These are phyloP conservation scores for Actinidia chinensis DNA, from an alignment of 179 eudicot genomes.

Conservation along the genomic window DNA sequence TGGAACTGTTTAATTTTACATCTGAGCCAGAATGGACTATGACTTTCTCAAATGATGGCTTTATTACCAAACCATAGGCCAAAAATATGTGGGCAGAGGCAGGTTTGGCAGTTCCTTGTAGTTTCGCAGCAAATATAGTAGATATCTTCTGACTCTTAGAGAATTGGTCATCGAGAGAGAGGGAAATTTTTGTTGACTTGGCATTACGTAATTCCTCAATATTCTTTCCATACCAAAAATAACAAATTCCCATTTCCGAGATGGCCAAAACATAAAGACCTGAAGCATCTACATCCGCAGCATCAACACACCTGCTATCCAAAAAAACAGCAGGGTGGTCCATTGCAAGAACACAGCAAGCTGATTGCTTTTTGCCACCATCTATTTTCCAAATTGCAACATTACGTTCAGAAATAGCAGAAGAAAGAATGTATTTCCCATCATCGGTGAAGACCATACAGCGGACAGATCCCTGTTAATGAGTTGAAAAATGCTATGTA, in stretches of 20 bases:
- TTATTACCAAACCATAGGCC: slow-evolving; percentile 74
- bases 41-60: slow-evolving; percentile 86
- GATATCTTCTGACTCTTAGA: slow-evolving; percentile 49
- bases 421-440: slow-evolving; percentile 76
- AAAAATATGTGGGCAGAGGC: slow-evolving; percentile 59
- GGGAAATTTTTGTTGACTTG: slow-evolving; percentile 67
- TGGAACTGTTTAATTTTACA: slow-evolving; percentile 45
- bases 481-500: slow-evolving; percentile 1
- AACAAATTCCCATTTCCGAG: slow-evolving; percentile 83
- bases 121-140: slow-evolving; percentile 68
- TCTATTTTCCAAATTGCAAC: slow-evolving; percentile 83
- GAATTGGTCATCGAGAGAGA: slow-evolving; percentile 41
- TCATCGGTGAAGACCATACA: slow-evolving; percentile 81
- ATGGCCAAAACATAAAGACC: slow-evolving; percentile 71
- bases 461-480: slow-evolving; percentile 65
- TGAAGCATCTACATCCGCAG: slow-evolving; percentile 42
- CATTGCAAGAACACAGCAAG: slow-evolving; percentile 80
- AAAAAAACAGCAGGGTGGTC: slow-evolving; percentile 89
- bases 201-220: slow-evolving; percentile 60
- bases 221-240: slow-evolving; percentile 78
- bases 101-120: slow-evolving; percentile 52
- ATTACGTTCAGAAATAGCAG: slow-evolving; percentile 80
- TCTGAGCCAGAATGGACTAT: slow-evolving; percentile 66
- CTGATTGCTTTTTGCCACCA: slow-evolving; percentile 75
- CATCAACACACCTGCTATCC: slow-evolving; percentile 47